Conservation (phyloP, 805 yeast genomes). For the Soucietia sequanensis region DNA sequence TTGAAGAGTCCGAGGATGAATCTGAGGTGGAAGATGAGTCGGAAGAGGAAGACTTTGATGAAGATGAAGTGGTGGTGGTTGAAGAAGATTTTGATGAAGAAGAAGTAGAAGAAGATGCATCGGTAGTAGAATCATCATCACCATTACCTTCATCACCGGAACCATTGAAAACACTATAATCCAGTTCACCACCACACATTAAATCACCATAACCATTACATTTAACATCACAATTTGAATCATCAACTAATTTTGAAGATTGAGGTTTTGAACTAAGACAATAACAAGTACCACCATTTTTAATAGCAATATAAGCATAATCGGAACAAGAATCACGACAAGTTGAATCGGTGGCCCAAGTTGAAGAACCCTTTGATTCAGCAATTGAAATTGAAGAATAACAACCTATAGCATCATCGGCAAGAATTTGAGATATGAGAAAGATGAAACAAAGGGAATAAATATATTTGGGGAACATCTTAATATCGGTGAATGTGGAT, state of each 20-base stretch:
- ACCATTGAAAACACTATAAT: conserved; percentile 31
- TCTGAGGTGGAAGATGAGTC: conserved; percentile 8
- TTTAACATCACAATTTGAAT: conserved; percentile 21
- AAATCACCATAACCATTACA: conserved; percentile 36
- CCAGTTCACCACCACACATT: conserved; percentile 38
- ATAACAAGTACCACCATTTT: conserved; percentile 35
- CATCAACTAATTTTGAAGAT: conserved; percentile 9
- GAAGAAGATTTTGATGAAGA: conserved; percentile 10
- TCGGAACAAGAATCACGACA: conserved; percentile 30
- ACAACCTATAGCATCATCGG: conserved; percentile 23
- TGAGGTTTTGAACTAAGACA: conserved; percentile 37
- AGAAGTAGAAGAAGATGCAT: conserved; percentile 18
- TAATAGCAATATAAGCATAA: conserved; percentile 38
- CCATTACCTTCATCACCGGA: conserved; percentile 13
- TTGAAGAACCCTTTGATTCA: conserved; percentile 18
- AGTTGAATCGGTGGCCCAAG: conserved; percentile 26
- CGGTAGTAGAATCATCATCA: conserved; percentile 19
- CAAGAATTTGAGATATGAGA: neutral
- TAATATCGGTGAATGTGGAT: too few relatives aligned
- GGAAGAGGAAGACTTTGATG: conserved; percentile 9
- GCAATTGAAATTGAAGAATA: conserved; percentile 25
- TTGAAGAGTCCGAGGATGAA: conserved; percentile 12
- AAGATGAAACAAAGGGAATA: too few relatives aligned
- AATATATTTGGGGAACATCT: too few relatives aligned
- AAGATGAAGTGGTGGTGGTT: conserved; percentile 6